These are phyloP conservation scores for Aspergillus ellipticus DNA, from an alignment of 495 filamentous ascomycete genomes.

Conservation along the genomic window DNA sequence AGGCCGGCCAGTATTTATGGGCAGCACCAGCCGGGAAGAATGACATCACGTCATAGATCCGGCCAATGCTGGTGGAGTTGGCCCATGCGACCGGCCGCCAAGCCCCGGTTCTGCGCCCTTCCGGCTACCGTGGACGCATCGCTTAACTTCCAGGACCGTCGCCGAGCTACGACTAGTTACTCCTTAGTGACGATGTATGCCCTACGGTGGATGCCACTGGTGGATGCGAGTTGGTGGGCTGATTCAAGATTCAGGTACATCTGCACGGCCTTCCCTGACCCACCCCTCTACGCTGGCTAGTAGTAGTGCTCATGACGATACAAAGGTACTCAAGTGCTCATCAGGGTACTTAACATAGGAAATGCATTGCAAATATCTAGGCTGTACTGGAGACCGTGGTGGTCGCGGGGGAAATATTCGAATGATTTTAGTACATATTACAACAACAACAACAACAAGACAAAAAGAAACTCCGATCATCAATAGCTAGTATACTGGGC, in stretches of 20 bases:
- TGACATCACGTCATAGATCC: constrained; percentile 39
- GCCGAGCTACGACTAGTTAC: no score
- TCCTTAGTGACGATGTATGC: no score
- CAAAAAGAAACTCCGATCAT: constrained; percentile 14
- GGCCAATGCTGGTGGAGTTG: constrained; percentile 9
- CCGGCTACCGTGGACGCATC: neutral
- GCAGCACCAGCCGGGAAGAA: neutral
- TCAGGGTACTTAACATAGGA: constrained; percentile 13
- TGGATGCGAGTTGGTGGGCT: neutral
- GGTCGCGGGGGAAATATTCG: constrained; percentile 25
- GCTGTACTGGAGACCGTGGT: constrained; percentile 31
- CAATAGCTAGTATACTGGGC: constrained; percentile 16
- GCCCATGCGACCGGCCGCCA: constrained; percentile 10
- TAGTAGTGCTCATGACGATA: no score
- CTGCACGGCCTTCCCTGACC: neutral
- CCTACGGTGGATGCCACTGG: no score
- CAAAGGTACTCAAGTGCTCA: no score
- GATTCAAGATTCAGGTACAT: neutral
- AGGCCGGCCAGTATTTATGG: constrained; percentile 16
- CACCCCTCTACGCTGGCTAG: neutral
- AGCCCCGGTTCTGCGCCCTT: constrained; percentile 1
- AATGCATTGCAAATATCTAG: constrained; percentile 39
- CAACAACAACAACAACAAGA: constrained; percentile 36
- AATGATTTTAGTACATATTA: constrained; percentile 47
- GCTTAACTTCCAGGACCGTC: neutral